Conservation (phyloP, 805 yeast species). For the Saturnispora diversa region DNA sequence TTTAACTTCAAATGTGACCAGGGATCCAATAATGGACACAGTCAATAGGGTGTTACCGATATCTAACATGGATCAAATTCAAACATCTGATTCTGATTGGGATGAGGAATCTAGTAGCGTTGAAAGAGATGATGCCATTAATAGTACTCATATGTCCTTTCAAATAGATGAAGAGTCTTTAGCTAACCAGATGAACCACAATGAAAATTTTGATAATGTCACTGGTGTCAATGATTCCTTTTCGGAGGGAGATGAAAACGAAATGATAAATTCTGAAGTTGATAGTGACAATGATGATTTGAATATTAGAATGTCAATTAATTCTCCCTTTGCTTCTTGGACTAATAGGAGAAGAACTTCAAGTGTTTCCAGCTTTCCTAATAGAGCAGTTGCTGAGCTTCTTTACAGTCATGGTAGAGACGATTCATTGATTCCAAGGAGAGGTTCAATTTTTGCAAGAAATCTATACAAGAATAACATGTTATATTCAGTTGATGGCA, state of each 20-base stretch:
- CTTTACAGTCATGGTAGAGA: slow-evolving; percentile 19
- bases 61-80: not conserved
- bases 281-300: slow-evolving; percentile 11
- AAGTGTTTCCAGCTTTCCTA: slow-evolving; percentile 26
- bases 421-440: slow-evolving; percentile 22
- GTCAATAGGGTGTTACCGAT: not conserved
- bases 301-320: slow-evolving; percentile 20
- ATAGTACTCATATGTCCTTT: too few species aligned
- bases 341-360: slow-evolving; percentile 19
- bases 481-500: slow-evolving; percentile 9
- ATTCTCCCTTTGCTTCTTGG: slow-evolving; percentile 9
- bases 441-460: slow-evolving; percentile 21
- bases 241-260: slow-evolving; percentile 16
- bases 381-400: slow-evolving; percentile 25
- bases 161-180: too few species aligned
- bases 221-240: not conserved
- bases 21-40: not conserved
- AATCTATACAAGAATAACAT: slow-evolving; percentile 23
- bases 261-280: not conserved
- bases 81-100: slow-evolving; percentile 5
- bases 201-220: slow-evolving; percentile 2
- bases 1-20: not conserved
- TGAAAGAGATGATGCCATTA: not conserved
- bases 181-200: not conserved
- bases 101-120: not conserved